Evolutionary conservation across 1,139 yeast genomes (phyloP).

Genomic region (Magnusiomyces tetraspermus): DNA sequence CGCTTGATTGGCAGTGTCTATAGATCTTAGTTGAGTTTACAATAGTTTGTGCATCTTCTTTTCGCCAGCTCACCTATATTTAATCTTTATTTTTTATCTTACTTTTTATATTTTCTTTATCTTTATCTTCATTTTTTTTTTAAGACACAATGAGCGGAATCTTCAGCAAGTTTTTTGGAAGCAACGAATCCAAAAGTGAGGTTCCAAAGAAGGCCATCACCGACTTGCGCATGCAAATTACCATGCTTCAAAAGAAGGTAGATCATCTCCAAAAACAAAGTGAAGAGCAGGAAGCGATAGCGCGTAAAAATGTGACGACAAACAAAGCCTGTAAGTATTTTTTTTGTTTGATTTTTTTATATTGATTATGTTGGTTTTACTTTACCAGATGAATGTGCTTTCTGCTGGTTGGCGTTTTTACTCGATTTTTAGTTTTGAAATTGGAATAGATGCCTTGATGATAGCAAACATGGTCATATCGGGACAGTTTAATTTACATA

Average conservation of each 20-base stretch:
- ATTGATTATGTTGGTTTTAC: neutral
- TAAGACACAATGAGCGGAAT: constrained; percentile 38
- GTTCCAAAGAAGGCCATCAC: constrained; percentile 90
- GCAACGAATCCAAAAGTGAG: constrained; percentile 57
- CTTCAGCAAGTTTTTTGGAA: constrained; percentile 45
- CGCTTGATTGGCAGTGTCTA: too few relatives aligned
- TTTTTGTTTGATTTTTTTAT: neutral
- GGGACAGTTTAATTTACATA: too few relatives aligned
- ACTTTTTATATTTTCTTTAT: too few relatives aligned
- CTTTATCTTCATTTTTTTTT: neutral
- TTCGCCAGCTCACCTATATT: too few relatives aligned
- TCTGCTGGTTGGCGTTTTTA: neutral
- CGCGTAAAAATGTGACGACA: constrained; percentile 59
- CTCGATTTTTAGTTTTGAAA: too few relatives aligned
- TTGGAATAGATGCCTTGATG: neutral
- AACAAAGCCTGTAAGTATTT: constrained; percentile 45
- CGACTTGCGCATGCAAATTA: constrained; percentile 79
- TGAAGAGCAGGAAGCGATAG: constrained; percentile 69
- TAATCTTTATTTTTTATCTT: too few relatives aligned
- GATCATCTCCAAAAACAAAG: constrained; percentile 75
- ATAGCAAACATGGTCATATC: neutral
- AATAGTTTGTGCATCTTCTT: too few relatives aligned
- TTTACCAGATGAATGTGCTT: neutral
- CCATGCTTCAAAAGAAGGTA: constrained; percentile 76
- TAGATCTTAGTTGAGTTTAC: too few relatives aligned